Evolutionary conservation across 164 flowering plant species (phyloP), one percentile per base, ranked within the genome.

Genomic region (Houttuynia cordata): DNA sequence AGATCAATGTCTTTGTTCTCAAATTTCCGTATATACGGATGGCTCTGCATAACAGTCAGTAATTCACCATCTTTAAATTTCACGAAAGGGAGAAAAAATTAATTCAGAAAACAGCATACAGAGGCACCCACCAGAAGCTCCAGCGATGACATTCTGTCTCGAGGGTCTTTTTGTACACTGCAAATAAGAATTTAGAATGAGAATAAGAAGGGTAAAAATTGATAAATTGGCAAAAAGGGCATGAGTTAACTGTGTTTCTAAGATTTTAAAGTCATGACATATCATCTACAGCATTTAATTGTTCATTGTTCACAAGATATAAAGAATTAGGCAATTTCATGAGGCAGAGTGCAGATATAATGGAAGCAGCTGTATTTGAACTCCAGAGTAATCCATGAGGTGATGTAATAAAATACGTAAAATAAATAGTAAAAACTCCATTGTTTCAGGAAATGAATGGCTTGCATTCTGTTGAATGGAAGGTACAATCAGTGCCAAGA

Each of bases 151-250:
- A 73, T 62, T 75, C 99, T 82, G 18, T 82, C 79, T 62, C 25
- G 68, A 45, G 99, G 99, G 56, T 88, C 84, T 83, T 90, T 90
- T 69, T 93, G 94, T 65, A 93, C 81, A 82, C 99, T 93, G 93
- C 77, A 77, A 70, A 53, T 17, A 18, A 40, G 56, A 37, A 64
- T 45, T 12, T 7, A 45, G 49, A 45, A 45, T 45, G 17, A 45
- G 49, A 45, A 45, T 45, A 45, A 17, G 14, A 17, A 30, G 37
- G 6, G 37, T 30, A 30, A 30, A 45, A 45, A 45, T 17, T 3
- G 49, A 45, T 45, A 45, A 12, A 10, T 12, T 45, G 14, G 49
- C 13, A 45, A 3, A 10, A 12, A 17, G 49, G 17, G 14, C 49
- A 17, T 14, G 4, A 0, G 17, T 14, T 45, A 45, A 14, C 14